phyloP scores from a whole-genome alignment of 1,284 basidiomycete species.

The Pseudozyma hubeiensis region DNA sequence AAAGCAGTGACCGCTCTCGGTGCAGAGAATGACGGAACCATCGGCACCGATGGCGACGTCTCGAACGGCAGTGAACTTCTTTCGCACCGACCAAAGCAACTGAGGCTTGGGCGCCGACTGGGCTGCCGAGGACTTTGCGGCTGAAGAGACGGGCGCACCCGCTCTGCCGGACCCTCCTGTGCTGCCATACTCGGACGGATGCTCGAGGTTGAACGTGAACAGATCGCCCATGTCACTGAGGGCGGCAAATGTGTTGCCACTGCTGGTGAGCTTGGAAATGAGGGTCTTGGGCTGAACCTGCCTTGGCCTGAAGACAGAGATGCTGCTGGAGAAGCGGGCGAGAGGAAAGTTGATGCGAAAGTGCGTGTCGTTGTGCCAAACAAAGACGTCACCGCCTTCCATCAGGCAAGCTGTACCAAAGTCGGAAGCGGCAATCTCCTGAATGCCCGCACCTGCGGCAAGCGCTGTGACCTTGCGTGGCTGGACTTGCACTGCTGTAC shows the following conservation, averaged over 20 bases:
- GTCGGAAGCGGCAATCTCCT: slow-evolving; percentile 72
- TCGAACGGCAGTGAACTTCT: slow-evolving; percentile 81
- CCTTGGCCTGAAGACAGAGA: slow-evolving; percentile 72
- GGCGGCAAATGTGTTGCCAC: slow-evolving; percentile 85
- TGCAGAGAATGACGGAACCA: slow-evolving; percentile 90
- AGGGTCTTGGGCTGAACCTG: slow-evolving; percentile 69
- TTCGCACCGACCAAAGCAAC: slow-evolving; percentile 89
- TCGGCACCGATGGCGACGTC: slow-evolving; percentile 91
- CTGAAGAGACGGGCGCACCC: slow-evolving; percentile 6
- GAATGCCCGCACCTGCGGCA: slow-evolving; percentile 50
- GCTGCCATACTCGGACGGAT: slow-evolving; percentile 62
- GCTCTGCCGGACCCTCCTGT: slow-evolving; percentile 11
- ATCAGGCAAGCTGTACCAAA: slow-evolving; percentile 84
- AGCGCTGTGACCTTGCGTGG: slow-evolving; percentile 83
- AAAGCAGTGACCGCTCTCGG: slow-evolving; percentile 93
- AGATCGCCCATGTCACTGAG: slow-evolving; percentile 89
- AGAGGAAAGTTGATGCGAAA: slow-evolving; percentile 75
- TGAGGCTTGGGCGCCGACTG: slow-evolving; percentile 75
- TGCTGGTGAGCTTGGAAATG: slow-evolving; percentile 84
- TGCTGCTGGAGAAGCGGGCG: slow-evolving; percentile 70
- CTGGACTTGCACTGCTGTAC: slow-evolving; percentile 81
- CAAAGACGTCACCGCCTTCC: slow-evolving; percentile 81
- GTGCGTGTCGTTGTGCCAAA: slow-evolving; percentile 81
- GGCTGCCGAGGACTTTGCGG: slow-evolving; percentile 29
- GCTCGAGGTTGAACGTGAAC: slow-evolving; percentile 79